Evolutionary conservation across 129 eudicot species (phyloP), one percentile per base, ranked within the genome.

Genomic region (Lactuca saligna): DNA sequence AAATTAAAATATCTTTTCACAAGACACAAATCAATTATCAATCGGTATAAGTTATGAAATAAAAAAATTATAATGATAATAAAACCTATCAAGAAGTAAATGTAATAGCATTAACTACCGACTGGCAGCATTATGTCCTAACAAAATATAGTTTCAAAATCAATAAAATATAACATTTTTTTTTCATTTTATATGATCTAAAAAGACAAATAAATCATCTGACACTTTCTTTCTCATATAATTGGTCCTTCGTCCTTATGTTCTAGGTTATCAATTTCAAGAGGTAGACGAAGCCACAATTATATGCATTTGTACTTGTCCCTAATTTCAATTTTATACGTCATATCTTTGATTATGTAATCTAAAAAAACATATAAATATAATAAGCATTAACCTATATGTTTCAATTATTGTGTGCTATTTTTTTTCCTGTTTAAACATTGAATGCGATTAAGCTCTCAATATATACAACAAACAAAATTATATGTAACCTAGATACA

Each of bases 401-500:
- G 1, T 3, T 0, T 46, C 51, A 46, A 11, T 46, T 46, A 53
- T 53, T 53, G 29, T 53, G 57, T 53, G 29, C 29, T 25, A 25
- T 53, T 7, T 49, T 49, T 50, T 53, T 53, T 4, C 3, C 17
- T 15, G 9, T 53, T 53, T 53, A 35, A 39, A 41, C 54, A 63
- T n/a, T 58, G 50, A 57, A 42, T 57, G 35, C 49, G 32, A 39
- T 57, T 34, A 58, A 14, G 66, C 57, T 3, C 42, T 15, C 63
- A 7, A 33, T 68, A 17, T 51, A 11, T 38, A 25, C 29, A 25
- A 25, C 29, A 25, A 33, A n/a, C 66, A 46, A 34, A 46, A 44
- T n/a, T 46, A 32, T 44, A 13, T 71, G 4, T 29, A 71, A 59
- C 17, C 68, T 71, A 71, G 67, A 71, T 25, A 25, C 29, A 25